A percentile compares a stretch with the other conserved stretches of the same genome.
These are phyloP conservation scores for Coemansia sp. DNA, from an alignment of 192 early-diverging fungal species.

Conservation along the genomic window DNA sequence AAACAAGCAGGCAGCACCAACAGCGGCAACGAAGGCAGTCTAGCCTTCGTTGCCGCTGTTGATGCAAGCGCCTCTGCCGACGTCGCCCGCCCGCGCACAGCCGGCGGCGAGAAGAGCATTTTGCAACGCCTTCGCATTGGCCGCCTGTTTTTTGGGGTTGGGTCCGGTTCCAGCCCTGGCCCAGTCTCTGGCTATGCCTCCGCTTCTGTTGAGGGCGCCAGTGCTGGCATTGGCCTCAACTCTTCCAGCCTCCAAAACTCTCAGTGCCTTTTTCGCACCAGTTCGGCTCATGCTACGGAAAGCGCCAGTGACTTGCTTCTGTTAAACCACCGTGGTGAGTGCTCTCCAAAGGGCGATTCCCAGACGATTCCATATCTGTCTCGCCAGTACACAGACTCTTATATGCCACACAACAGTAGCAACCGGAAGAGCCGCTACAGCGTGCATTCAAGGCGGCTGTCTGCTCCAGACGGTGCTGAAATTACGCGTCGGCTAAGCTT, in stretches of 20 bases:
- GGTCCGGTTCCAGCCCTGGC: slow-evolving; percentile 4
- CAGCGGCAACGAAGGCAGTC: slow-evolving; percentile 3
- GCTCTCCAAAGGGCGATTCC: not conserved
- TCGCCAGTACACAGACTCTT: not conserved
- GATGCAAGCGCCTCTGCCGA: not conserved
- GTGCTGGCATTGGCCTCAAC: slow-evolving; percentile 13
- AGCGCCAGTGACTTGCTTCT: slow-evolving; percentile 1
- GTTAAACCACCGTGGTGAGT: not conserved
- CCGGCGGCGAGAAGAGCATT: slow-evolving; percentile 41
- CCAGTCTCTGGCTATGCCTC: not conserved
- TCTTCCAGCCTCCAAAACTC: not conserved
- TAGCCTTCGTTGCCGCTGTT: not conserved
- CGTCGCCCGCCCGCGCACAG: slow-evolving; percentile 36
- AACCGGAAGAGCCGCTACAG: slow-evolving; percentile 42
- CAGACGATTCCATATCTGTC: slow-evolving; percentile 5
- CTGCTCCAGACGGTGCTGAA: slow-evolving; percentile 43
- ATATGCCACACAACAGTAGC: slow-evolving; percentile 5
- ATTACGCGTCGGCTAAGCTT: slow-evolving; percentile 23
- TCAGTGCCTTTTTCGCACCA: slow-evolving; percentile 19
- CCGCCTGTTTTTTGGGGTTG: slow-evolving; percentile 39
- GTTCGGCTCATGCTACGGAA: slow-evolving; percentile 29
- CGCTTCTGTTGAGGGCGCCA: not conserved
- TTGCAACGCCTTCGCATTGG: slow-evolving; percentile 46
- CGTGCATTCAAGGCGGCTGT: slow-evolving; percentile 35
- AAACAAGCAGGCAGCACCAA: slow-evolving; percentile 16